Evolutionary conservation across 495 filamentous ascomycete species (phyloP).

Genomic region (Trichoderma parareesei): DNA sequence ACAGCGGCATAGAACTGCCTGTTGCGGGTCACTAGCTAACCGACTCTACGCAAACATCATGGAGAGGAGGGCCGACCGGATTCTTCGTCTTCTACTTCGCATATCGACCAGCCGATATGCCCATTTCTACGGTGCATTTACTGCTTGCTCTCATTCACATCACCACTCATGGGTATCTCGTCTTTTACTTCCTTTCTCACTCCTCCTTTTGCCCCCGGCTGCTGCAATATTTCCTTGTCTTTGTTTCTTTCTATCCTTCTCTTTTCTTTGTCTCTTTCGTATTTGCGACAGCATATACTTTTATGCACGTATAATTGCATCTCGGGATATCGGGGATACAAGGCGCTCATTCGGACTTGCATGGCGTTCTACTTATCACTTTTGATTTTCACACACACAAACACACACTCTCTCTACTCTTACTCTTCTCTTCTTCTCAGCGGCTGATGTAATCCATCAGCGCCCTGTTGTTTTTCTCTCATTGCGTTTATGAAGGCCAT

Average conservation of each 20-base stretch:
- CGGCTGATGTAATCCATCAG: background rate
- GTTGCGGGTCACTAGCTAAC: slow-evolving; percentile 22
- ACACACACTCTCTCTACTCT: background rate
- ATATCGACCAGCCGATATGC: background rate
- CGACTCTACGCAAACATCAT: background rate
- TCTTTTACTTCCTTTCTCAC: slow-evolving; percentile 12
- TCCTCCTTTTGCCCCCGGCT: slow-evolving; percentile 3
- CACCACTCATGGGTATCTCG: slow-evolving; percentile 20
- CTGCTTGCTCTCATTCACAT: slow-evolving; percentile 13
- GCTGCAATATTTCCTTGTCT: slow-evolving; percentile 17
- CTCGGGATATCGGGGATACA: slow-evolving; percentile 13
- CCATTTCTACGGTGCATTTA: background rate
- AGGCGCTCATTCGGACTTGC: slow-evolving; percentile 3
- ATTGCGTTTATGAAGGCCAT: slow-evolving; percentile 4
- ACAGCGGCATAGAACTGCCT: slow-evolving; percentile 44
- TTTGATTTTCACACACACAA: too few relatives aligned
- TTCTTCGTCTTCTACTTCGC: background rate
- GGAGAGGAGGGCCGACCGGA: background rate
- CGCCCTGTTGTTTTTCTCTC: background rate
- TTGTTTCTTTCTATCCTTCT: slow-evolving; percentile 17
- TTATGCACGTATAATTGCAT: background rate
- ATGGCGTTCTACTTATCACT: background rate
- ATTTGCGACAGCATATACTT: slow-evolving; percentile 8
- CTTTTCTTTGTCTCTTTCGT: background rate
- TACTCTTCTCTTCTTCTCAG: background rate